These are phyloP conservation scores for Hymenoscyphus repandus DNA, from an alignment of 2,329 filamentous ascomycete genomes.

Conservation along the genomic window DNA sequence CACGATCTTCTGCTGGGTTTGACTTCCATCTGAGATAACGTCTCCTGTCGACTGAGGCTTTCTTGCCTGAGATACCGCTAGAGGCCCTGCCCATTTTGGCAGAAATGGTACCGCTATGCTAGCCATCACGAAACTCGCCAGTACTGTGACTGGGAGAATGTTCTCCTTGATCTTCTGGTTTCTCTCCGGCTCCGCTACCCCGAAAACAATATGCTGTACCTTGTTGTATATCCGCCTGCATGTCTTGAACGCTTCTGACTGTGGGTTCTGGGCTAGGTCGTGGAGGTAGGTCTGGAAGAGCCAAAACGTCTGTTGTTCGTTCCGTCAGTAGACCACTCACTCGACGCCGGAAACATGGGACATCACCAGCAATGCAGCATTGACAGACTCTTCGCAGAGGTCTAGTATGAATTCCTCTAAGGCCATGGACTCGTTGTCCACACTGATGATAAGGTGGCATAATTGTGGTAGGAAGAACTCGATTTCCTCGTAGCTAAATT, in stretches of 20 bases:
- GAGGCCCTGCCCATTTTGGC: conserved; percentile 71
- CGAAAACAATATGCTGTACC: conserved; percentile 83
- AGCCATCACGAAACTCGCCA: conserved; percentile 74
- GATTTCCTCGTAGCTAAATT: conserved; percentile 86
- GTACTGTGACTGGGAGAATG: conserved; percentile 70
- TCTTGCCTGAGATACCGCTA: conserved; percentile 76
- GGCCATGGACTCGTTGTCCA: conserved; percentile 89
- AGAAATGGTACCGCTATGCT: conserved; percentile 70
- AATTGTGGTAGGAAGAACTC: conserved; percentile 88
- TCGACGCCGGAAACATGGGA: conserved; percentile 6
- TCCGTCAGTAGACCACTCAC: conserved; percentile 15
- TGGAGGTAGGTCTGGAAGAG: conserved; percentile 83
- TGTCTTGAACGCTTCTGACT: conserved; percentile 73
- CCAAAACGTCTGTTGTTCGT: conserved; percentile 68
- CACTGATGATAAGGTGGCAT: conserved; percentile 81
- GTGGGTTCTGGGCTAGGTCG: conserved; percentile 69
- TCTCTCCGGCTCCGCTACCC: conserved; percentile 61
- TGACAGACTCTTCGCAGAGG: conserved; percentile 81
- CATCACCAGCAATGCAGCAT: conserved; percentile 73
- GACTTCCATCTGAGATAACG: conserved; percentile 52
- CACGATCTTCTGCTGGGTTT: conserved; percentile 49
- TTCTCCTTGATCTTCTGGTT: conserved; percentile 79
- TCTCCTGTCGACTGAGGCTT: conserved; percentile 63
- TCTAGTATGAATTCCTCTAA: conserved; percentile 83
- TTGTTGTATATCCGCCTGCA: conserved; percentile 83